phyloP scores from a whole-genome alignment of 179 eudicot genomes.

The Silene vulgaris region DNA sequence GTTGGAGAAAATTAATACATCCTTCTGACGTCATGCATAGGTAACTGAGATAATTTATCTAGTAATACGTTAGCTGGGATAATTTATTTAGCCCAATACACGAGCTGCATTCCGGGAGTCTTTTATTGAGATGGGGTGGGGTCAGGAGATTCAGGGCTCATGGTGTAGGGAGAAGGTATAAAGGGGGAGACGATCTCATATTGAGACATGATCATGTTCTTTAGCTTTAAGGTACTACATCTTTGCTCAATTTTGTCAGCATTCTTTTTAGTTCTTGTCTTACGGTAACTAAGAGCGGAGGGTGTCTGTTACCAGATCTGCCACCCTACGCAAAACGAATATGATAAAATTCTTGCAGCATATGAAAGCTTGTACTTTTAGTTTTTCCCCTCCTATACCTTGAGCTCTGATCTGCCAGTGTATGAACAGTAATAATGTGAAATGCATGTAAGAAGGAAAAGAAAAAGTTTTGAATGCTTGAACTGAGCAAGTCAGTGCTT shows the following conservation, averaged over 20 bases:
- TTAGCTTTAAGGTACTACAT: slow-evolving; percentile 12
- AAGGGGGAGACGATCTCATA: slow-evolving; percentile 15
- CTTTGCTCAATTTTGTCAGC: slow-evolving; percentile 1
- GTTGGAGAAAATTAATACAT: slow-evolving; percentile 20
- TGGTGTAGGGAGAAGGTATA: not conserved
- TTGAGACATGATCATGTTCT: slow-evolving; percentile 6
- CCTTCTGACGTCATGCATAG: not conserved
- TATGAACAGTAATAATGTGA: not conserved
- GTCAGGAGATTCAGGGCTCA: not conserved
- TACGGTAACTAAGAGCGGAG: not conserved
- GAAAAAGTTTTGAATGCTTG: not conserved
- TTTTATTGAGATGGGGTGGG: not conserved
- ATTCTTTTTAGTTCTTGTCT: slow-evolving; percentile 9
- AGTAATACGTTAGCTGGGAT: not conserved
- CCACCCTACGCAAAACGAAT: not conserved
- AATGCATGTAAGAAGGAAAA: not conserved
- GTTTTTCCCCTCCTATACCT: not conserved
- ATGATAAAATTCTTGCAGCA: not conserved
- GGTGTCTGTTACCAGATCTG: not conserved
- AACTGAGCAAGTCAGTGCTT: not conserved
- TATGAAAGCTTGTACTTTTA: not conserved
- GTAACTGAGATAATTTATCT: not conserved
- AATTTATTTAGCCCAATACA: not conserved
- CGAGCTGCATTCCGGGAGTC: slow-evolving; percentile 9
- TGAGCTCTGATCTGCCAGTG: not conserved